phyloP scores from a whole-genome alignment of 352 stramenopile genomes.

The Globisporangium middletonii region DNA sequence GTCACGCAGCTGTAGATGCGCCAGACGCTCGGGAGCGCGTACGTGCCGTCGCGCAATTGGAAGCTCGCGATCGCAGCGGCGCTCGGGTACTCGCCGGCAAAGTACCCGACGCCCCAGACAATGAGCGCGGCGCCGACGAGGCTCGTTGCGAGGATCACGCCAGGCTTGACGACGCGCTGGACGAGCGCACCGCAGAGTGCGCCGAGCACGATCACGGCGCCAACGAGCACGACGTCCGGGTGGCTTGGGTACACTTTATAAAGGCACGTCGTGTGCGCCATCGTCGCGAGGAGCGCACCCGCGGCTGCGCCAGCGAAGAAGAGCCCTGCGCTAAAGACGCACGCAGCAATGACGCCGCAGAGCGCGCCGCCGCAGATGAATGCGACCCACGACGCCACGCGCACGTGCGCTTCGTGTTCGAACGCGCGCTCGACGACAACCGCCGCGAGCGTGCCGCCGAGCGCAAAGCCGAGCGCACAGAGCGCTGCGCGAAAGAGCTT shows the following conservation, averaged over 20 bases:
- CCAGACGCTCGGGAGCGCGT: slow-evolving; percentile 44
- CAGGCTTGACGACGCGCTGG: slow-evolving; percentile 35
- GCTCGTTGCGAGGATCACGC: slow-evolving; percentile 55
- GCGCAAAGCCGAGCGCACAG: slow-evolving; percentile 48
- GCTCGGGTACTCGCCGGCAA: slow-evolving; percentile 44
- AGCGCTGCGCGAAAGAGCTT: slow-evolving; percentile 50
- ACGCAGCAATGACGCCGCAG: slow-evolving; percentile 38
- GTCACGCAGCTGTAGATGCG: slow-evolving; percentile 45
- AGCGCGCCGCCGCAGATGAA: slow-evolving; percentile 46
- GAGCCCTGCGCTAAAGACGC: slow-evolving; percentile 45
- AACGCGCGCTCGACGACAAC: slow-evolving; percentile 30
- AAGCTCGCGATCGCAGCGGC: slow-evolving; percentile 23
- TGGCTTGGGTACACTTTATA: slow-evolving; percentile 47
- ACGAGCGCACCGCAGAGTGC: slow-evolving; percentile 38
- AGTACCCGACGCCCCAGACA: slow-evolving; percentile 57
- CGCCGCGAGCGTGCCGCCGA: slow-evolving; percentile 36
- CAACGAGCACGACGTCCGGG: slow-evolving; percentile 30
- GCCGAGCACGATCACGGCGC: slow-evolving; percentile 36
- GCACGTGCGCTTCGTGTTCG: slow-evolving; percentile 18
- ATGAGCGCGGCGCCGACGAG: slow-evolving; percentile 35
- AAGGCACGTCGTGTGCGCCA: slow-evolving; percentile 44
- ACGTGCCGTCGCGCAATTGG: slow-evolving; percentile 25
- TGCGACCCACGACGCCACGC: slow-evolving; percentile 28
- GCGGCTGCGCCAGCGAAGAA: slow-evolving; percentile 41
- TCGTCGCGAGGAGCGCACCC: slow-evolving; percentile 33